These are phyloP conservation scores for Emmonsiellopsis sp. DNA, from an alignment of 2,329 filamentous ascomycete species.

Conservation along the genomic window DNA sequence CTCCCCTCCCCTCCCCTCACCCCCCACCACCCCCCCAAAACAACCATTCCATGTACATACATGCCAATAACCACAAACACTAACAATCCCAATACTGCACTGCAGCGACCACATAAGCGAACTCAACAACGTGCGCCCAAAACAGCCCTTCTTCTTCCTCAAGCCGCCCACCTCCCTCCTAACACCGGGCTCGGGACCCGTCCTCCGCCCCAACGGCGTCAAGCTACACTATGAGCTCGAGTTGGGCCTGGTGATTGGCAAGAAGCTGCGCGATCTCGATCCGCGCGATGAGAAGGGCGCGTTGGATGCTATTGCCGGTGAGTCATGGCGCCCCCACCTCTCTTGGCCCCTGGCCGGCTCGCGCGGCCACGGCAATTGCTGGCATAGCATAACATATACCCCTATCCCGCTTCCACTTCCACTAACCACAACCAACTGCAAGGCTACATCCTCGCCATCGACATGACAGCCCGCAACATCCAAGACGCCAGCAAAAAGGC, in stretches of 20 bases:
- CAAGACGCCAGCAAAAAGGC: slow-evolving; percentile 97
- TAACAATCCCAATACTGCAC: neutral
- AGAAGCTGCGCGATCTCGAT: slow-evolving; percentile 65
- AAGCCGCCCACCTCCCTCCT: slow-evolving; percentile 79
- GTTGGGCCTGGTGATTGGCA: slow-evolving; percentile 80
- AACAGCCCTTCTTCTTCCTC: slow-evolving; percentile 98
- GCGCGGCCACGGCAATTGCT: too few species aligned
- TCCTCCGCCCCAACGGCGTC: slow-evolving; percentile 73
- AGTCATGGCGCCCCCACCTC: neutral
- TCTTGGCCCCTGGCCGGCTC: too few species aligned
- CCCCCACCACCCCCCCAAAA: neutral
- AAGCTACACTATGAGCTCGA: slow-evolving; percentile 93
- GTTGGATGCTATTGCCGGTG: slow-evolving; percentile 71
- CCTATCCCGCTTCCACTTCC: neutral
- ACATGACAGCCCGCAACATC: slow-evolving; percentile 93
- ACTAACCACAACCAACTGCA: neutral
- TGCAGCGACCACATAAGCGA: slow-evolving; percentile 83
- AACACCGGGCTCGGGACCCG: slow-evolving; percentile 65
- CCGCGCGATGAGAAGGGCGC: slow-evolving; percentile 66
- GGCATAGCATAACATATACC: too few species aligned
- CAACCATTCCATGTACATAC: neutral
- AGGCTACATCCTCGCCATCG: slow-evolving; percentile 86
- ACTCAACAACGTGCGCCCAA: slow-evolving; percentile 76
- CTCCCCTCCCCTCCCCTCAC: neutral
- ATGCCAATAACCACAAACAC: neutral